Evolutionary conservation across 1,139 yeast genomes (phyloP), one percentile per base, ranked within the genome.

Genomic region (Blastobotrys illinoisensis): DNA sequence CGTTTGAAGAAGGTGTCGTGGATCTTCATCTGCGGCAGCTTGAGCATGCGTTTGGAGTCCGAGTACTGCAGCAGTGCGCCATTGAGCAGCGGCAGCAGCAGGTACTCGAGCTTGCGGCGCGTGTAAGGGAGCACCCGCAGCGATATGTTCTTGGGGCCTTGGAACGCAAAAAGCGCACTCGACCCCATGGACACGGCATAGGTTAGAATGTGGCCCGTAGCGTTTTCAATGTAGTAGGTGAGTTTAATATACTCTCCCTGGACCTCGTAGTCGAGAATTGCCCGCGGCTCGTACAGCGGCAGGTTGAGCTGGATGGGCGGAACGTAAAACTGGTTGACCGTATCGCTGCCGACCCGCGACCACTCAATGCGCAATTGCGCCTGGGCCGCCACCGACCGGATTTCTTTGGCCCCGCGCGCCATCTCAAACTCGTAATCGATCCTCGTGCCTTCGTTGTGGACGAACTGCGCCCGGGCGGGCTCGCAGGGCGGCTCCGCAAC

Each of bases 231-330:
- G 52, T 78, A 75, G 64, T 81, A 87, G 11, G 67, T 72, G 45
- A 83, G 68, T 40, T 66, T 67, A 40, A 72, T 61, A 13, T 56
- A 61, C 13, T 60, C 62, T 7, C 51, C 54, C 9, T 44, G 43
- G 46, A 50, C 44, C n/a, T 56, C 56, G 51, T 45, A 46, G 44
- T 65, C 68, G 3, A 83, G 74, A 40, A 86, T 68, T 0, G 85
- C 83, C 49, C 95, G 70, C 1, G 95, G 95, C 63, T 86, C 93
- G 48, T 83, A 76, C 47, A 83, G 73, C 1, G 91, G 88, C 13
- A 87, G 67, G 1, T 76, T 71, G 6, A 83, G 60, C 24, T 67
- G 58, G 6, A 71, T 65, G 7, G 69, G 61, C 2, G 74, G 64
- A 16, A 66, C 61, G 9, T 47, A 51, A 49, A 61, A 68, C 24